These are phyloP conservation scores for Volvariella surrecta DNA, from an alignment of 1,284 basidiomycete genomes.

Conservation along the genomic window DNA sequence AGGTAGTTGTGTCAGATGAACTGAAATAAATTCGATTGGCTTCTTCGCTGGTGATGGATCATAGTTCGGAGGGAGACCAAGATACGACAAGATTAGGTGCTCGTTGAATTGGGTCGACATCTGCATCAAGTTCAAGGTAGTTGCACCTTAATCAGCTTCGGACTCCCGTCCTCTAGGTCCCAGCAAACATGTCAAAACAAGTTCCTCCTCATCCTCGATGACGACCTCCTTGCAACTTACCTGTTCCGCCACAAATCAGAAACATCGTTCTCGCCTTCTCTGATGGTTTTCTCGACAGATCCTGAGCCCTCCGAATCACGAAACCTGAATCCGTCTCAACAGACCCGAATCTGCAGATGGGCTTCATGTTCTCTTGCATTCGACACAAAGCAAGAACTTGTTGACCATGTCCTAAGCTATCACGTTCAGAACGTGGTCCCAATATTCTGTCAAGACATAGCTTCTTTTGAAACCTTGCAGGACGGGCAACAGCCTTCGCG, in stretches of 20 bases:
- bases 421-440: constrained; percentile 34
- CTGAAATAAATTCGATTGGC: constrained; percentile 53
- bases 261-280: not conserved
- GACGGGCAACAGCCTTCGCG: constrained; percentile 23
- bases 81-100: constrained; percentile 31
- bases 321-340: constrained; percentile 1
- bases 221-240: not conserved
- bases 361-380: constrained; percentile 39
- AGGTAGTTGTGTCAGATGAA: constrained; percentile 56
- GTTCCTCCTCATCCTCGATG: not conserved
- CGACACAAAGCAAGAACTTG: constrained; percentile 25
- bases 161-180: not conserved
- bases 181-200: not conserved
- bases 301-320: not conserved
- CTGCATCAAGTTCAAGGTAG: constrained; percentile 2
- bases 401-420: constrained; percentile 34
- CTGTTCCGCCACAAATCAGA: not conserved
- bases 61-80: constrained; percentile 50
- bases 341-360: constrained; percentile 33
- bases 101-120: constrained; percentile 29
- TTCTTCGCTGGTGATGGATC: constrained; percentile 48
- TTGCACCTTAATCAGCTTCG: not conserved
- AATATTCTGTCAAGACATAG: constrained; percentile 23
- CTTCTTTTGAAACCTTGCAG: constrained; percentile 22
- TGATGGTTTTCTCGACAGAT: not conserved